Conservation (phyloP, 2,329 filamentous ascomycete species). For the Ceratocystis colombiana region DNA sequence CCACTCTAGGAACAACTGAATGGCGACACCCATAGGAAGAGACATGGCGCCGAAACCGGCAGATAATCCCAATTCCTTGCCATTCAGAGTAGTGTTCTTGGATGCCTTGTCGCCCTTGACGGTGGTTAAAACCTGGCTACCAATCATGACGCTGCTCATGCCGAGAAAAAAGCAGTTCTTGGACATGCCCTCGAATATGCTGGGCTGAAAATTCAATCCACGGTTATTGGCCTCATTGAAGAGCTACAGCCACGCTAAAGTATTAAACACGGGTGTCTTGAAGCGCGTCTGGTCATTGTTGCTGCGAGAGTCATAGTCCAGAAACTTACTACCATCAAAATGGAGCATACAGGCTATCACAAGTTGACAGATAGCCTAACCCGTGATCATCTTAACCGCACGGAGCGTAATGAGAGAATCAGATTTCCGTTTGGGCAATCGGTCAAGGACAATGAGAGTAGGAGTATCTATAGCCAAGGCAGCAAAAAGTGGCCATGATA, state of each 20-base stretch:
- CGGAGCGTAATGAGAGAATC: slow-evolving; percentile 61
- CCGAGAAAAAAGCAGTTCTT: slow-evolving; percentile 72
- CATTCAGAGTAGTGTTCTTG: slow-evolving; percentile 52
- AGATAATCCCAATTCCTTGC: slow-evolving; percentile 72
- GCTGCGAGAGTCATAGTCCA: slow-evolving; percentile 39
- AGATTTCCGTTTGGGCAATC: slow-evolving; percentile 49
- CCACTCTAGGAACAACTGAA: slow-evolving; percentile 60
- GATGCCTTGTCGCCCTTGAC: slow-evolving; percentile 72
- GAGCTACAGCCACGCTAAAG: slow-evolving; percentile 63
- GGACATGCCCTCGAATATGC: slow-evolving; percentile 73
- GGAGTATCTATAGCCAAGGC: slow-evolving; percentile 38
- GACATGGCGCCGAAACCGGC: slow-evolving; percentile 67
- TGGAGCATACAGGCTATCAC: slow-evolving; percentile 49
- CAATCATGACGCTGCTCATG: slow-evolving; percentile 74
- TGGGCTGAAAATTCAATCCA: slow-evolving; percentile 75
- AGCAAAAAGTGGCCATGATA: slow-evolving; percentile 53
- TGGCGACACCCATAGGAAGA: slow-evolving; percentile 60
- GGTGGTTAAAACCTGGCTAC: slow-evolving; percentile 73
- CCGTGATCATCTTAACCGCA: slow-evolving; percentile 59
- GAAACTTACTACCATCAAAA: slow-evolving; percentile 49
- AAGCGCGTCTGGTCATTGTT: slow-evolving; percentile 37
- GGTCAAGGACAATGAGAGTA: slow-evolving; percentile 32
- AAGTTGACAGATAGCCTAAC: slow-evolving; percentile 52
- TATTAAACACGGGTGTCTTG: slow-evolving; percentile 57
- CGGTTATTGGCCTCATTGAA: slow-evolving; percentile 80